Evolutionary conservation across 192 early-diverging fungal species (phyloP).

Genomic region (Spizellomyces sp.): DNA sequence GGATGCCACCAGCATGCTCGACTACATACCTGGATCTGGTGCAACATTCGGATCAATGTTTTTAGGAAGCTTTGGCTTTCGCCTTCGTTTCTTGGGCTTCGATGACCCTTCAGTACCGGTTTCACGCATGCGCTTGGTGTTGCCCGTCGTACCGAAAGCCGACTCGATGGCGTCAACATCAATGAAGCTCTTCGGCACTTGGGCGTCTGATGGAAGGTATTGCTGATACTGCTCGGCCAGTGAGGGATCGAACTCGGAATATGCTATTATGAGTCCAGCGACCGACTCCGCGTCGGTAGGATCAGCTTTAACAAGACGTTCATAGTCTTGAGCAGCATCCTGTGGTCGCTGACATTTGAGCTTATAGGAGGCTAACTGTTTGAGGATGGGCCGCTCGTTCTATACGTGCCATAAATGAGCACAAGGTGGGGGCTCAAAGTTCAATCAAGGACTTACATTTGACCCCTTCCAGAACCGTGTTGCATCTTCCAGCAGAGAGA

Average conservation of each 20-base stretch:
- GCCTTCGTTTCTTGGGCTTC: constrained; percentile 50
- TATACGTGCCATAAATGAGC: background rate
- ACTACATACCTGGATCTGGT: constrained; percentile 55
- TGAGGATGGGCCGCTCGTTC: constrained; percentile 47
- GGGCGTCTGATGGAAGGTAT: constrained; percentile 28
- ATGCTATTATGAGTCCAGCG: constrained; percentile 68
- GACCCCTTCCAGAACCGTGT: constrained; percentile 57
- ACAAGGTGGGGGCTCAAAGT: background rate
- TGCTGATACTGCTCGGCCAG: constrained; percentile 66
- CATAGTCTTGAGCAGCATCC: constrained; percentile 71
- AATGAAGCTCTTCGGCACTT: constrained; percentile 3
- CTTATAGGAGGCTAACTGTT: constrained; percentile 71
- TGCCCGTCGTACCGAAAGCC: background rate
- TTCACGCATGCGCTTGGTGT: background rate
- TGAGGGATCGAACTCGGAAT: constrained; percentile 59
- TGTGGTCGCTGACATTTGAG: constrained; percentile 55
- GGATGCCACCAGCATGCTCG: too few relatives aligned
- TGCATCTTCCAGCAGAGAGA: constrained; percentile 58
- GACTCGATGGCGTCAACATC: constrained; percentile 61
- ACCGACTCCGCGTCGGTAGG: constrained; percentile 64
- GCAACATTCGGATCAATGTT: constrained; percentile 49
- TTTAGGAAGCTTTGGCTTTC: constrained; percentile 60
- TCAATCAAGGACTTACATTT: constrained; percentile 16
- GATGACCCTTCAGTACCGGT: background rate
- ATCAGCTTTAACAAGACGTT: constrained; percentile 67